phyloP scores from a whole-genome alignment of 1,284 basidiomycete genomes.

The Ustilago hordei region DNA sequence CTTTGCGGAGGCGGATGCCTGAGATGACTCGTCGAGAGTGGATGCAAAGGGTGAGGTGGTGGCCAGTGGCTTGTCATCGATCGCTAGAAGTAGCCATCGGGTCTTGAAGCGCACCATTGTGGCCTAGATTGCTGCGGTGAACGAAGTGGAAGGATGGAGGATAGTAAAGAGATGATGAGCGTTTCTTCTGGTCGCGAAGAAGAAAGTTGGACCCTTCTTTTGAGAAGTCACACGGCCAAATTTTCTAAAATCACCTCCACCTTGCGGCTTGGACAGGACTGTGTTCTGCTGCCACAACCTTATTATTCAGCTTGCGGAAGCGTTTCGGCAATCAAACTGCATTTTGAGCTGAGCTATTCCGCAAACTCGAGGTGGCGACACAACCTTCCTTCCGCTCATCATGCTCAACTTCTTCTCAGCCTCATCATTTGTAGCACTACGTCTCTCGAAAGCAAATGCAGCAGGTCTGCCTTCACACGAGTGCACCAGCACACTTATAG shows the following conservation, averaged over 20 bases:
- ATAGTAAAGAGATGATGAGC: neutral
- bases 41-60: conserved; percentile 16
- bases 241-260: conserved; percentile 31
- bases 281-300: neutral
- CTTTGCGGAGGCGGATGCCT: conserved; percentile 12
- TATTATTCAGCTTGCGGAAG: neutral
- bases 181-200: conserved; percentile 7
- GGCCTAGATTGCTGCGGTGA: neutral
- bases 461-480: neutral
- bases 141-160: neutral
- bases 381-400: neutral
- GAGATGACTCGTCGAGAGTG: conserved; percentile 1
- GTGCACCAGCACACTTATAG: conserved; percentile 14
- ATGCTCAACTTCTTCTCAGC: neutral
- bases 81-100: conserved; percentile 50
- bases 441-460: neutral
- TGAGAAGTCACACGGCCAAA: conserved; percentile 1
- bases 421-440: neutral
- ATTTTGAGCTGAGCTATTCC: conserved; percentile 19
- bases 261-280: neutral
- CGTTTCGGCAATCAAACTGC: conserved; percentile 23
- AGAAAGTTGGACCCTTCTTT: conserved; percentile 26
- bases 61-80: conserved; percentile 36
- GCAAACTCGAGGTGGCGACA: neutral
- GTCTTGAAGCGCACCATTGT: conserved; percentile 56